phyloP scores from a whole-genome alignment of 257 asterid species.

The Striga asiatica region DNA sequence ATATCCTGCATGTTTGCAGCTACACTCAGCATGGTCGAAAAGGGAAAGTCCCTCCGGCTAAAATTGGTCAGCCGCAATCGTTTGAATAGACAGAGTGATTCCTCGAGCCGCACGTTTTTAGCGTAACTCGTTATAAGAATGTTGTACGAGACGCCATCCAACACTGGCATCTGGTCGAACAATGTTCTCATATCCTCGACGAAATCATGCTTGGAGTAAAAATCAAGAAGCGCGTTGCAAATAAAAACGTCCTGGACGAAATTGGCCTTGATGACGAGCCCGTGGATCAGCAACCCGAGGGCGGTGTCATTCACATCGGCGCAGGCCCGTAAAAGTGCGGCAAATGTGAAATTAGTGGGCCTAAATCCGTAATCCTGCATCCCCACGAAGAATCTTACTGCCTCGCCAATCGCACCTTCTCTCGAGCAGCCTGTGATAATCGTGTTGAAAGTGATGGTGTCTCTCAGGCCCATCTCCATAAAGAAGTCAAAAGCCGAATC shows the following conservation, averaged over 20 bases:
- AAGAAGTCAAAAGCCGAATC: slow-evolving; percentile 45
- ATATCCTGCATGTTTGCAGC: slow-evolving; percentile 47
- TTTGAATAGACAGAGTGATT: slow-evolving; percentile 40
- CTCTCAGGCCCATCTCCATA: slow-evolving; percentile 34
- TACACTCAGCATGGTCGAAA: slow-evolving; percentile 61
- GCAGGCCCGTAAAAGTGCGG: slow-evolving; percentile 50
- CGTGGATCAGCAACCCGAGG: slow-evolving; percentile 46
- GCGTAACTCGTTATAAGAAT: slow-evolving; percentile 57
- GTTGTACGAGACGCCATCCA: slow-evolving; percentile 57
- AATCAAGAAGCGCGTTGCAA: slow-evolving; percentile 48
- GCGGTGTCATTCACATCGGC: slow-evolving; percentile 30
- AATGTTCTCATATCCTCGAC: slow-evolving; percentile 23
- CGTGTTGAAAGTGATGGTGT: slow-evolving; percentile 60
- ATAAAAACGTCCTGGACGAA: slow-evolving; percentile 33
- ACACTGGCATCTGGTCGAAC: slow-evolving; percentile 53
- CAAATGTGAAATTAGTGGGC: slow-evolving; percentile 76
- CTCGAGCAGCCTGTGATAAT: slow-evolving; percentile 60
- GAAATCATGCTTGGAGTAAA: slow-evolving; percentile 37
- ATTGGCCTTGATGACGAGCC: slow-evolving; percentile 43
- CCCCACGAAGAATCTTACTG: slow-evolving; percentile 42
- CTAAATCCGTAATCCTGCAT: slow-evolving; percentile 53
- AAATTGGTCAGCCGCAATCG: slow-evolving; percentile 36
- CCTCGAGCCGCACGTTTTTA: slow-evolving; percentile 39
- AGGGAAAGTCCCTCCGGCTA: slow-evolving; percentile 55
- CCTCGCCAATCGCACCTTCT: slow-evolving; percentile 35